Percentiles rank a stretch among this genome's conserved stretches.
phyloP scores from a whole-genome alignment of 1,284 basidiomycete species.

The Trametes sp. region DNA sequence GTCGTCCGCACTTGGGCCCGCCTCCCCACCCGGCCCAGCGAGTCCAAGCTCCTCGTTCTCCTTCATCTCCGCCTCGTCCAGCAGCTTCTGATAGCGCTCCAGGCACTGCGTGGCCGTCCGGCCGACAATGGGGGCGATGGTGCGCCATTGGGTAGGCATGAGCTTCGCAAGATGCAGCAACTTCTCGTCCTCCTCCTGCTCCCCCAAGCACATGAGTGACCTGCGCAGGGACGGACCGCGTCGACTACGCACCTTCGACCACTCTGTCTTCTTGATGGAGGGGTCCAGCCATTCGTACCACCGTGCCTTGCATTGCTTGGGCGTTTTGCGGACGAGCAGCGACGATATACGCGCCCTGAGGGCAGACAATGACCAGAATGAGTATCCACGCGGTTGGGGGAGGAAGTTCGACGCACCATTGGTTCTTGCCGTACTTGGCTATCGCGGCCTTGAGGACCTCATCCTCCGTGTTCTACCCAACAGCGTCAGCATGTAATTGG shows the following conservation, averaged over 20 bases:
- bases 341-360: conserved; percentile 97
- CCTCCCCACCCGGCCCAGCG: conserved; percentile 80
- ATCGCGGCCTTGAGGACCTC: conserved; percentile 98
- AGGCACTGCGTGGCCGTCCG: conserved; percentile 99
- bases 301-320: conserved; percentile 99
- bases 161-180: conserved; percentile 97
- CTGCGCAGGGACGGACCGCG: too few relatives aligned
- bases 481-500: conserved; percentile 26
- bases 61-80: conserved; percentile 96
- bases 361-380: conserved; percentile 12
- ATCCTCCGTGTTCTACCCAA: conserved; percentile 87
- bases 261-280: conserved; percentile 99
- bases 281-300: conserved; percentile 99
- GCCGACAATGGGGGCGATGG: conserved; percentile 98
- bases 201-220: too few relatives aligned
- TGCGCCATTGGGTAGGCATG: conserved; percentile 99
- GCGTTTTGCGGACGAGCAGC: conserved; percentile 96
- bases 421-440: conserved; percentile 97
- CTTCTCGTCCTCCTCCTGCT: conserved; percentile 88
- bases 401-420: conserved; percentile 67
- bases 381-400: not conserved
- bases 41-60: conserved; percentile 94
- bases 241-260: conserved; percentile 85
- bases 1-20: conserved; percentile 91
- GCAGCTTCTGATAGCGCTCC: conserved; percentile 96